Conservation (phyloP, 176 grass and related monocot genomes). For the Calamus simplicifolius region DNA sequence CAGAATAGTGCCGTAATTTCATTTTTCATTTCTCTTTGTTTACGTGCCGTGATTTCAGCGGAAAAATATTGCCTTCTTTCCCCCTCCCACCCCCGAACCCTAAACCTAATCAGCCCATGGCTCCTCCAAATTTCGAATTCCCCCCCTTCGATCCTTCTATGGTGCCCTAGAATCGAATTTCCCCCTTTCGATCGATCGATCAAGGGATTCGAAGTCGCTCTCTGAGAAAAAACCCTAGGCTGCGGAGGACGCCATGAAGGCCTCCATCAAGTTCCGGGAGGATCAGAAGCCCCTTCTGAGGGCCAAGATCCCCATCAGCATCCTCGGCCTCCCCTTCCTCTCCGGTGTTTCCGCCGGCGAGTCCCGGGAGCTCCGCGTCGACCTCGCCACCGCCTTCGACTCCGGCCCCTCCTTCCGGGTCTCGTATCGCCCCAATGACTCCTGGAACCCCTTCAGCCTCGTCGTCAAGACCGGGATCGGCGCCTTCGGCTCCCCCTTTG, state of each 20-base stretch:
- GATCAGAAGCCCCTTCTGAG: slow-evolving; percentile 59
- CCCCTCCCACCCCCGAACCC: too few species aligned
- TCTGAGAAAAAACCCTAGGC: too few species aligned
- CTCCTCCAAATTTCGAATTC: too few species aligned
- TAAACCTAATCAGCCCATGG: too few species aligned
- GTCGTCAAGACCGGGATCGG: slow-evolving; percentile 52
- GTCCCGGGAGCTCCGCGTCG: slow-evolving; percentile 57
- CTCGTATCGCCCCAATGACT: slow-evolving; percentile 69
- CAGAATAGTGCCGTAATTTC: too few species aligned
- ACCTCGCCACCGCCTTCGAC: slow-evolving; percentile 52
- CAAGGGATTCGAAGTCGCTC: too few species aligned
- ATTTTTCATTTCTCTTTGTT: background rate
- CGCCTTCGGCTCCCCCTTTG: slow-evolving; percentile 41
- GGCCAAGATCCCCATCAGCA: slow-evolving; percentile 64
- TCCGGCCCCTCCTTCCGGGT: slow-evolving; percentile 48
- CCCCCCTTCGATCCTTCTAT: too few species aligned
- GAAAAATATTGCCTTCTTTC: too few species aligned
- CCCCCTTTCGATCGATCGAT: too few species aligned
- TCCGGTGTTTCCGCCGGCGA: slow-evolving; percentile 61
- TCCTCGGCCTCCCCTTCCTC: slow-evolving; percentile 73
- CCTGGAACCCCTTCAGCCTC: slow-evolving; percentile 46
- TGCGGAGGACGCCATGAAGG: slow-evolving; percentile 43
- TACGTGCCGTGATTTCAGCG: too few species aligned
- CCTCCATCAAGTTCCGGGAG: slow-evolving; percentile 79
- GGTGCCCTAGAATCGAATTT: too few species aligned